Percentiles rank a stretch among this genome's conserved stretches.
These are phyloP conservation scores for Microsporum canis DNA, from an alignment of 2,329 filamentous ascomycete genomes.

Conservation along the genomic window DNA sequence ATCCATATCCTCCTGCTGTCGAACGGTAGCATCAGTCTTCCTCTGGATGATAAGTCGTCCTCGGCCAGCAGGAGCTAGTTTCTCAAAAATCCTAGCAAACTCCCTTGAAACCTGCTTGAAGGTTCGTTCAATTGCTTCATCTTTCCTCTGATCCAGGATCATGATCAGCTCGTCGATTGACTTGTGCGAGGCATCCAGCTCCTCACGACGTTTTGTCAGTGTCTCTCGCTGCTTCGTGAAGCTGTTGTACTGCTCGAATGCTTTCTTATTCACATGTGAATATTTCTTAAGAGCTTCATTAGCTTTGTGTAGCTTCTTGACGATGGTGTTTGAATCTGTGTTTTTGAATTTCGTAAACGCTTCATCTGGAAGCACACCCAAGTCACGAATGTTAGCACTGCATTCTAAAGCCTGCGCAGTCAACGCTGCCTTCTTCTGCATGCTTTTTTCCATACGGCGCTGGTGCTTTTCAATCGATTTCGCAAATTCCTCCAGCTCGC, in stretches of 20 bases:
- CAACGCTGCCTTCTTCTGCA: slow-evolving; percentile 74
- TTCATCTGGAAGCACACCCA: slow-evolving; percentile 87
- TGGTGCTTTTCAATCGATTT: slow-evolving; percentile 72
- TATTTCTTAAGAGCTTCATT: slow-evolving; percentile 93
- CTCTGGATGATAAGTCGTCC: slow-evolving; percentile 88
- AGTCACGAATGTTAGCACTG: slow-evolving; percentile 76
- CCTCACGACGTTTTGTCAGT: slow-evolving; percentile 69
- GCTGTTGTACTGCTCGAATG: slow-evolving; percentile 96
- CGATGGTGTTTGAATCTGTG: slow-evolving; percentile 64
- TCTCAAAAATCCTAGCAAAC: slow-evolving; percentile 86
- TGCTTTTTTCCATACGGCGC: slow-evolving; percentile 81
- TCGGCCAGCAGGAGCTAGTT: slow-evolving; percentile 85
- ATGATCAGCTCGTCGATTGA: slow-evolving; percentile 89
- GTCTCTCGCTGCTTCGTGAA: slow-evolving; percentile 88
- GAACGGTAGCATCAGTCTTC: slow-evolving; percentile 59
- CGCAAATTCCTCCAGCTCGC: slow-evolving; percentile 63
- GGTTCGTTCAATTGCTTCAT: slow-evolving; percentile 94
- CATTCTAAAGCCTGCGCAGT: slow-evolving; percentile 68
- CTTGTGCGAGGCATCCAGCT: slow-evolving; percentile 73
- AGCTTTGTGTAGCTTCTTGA: slow-evolving; percentile 70
- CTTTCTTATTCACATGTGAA: slow-evolving; percentile 98
- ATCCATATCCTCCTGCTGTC: slow-evolving; percentile 52
- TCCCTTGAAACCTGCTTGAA: slow-evolving; percentile 96
- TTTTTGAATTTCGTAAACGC: slow-evolving; percentile 84
- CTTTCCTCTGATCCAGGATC: slow-evolving; percentile 87